Base-by-base conservation (phyloP, 1,284 basidiomycete genomes). In the Gymnopus androsaceus region DNA sequence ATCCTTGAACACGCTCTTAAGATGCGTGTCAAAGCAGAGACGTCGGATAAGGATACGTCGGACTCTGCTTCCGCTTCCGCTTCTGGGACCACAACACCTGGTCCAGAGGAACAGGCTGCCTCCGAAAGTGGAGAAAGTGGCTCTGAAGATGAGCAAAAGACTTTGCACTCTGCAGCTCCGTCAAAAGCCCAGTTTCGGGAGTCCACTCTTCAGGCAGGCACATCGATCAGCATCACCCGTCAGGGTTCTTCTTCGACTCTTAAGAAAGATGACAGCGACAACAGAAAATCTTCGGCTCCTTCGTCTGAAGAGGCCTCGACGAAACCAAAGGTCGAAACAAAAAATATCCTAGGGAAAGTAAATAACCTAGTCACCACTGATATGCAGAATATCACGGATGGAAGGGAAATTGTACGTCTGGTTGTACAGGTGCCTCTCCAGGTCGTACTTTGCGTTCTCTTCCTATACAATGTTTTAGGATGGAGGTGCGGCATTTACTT, bases 1-100 rank as follows among this genome's bases (percentile, higher is more conserved):
- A 70, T 90, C 5, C 88, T 90, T 64, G 84, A 88, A 57, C 88
- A 90, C 61, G 75, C 86, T 1, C 73, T 90, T 3, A 79, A 87
- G 36, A 82, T 90, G 38, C 78, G 88, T n/a, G 77, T 89, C 70
- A 84, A 83, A 62, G 77, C 81, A 2, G 79, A 82, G 61, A 67
- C 70, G 15, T 27, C 3, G 42, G 56, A 31, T 50, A 56, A 34
- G 36, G 31, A 44, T n/a, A 37, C 58, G 25, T n/a, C 49, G 11
- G 41, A 54, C n/a, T 28, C 40, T 31, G 19, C 23, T 28, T 36
- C 21, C 9, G 21, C n/a, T 3, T 19, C 48, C 6, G 11, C 38
- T 4, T 15, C 41, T 27, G 12, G 11, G 3, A 15, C 14, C 23
- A 1, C 41, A n/a, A 27, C 21, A 21, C 25, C 41, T 19, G 19